A percentile compares a stretch with the other conserved stretches of the same genome.
These are phyloP conservation scores for Arthrinium phaeospermum DNA, from an alignment of 2,329 filamentous ascomycete species.

Conservation along the genomic window DNA sequence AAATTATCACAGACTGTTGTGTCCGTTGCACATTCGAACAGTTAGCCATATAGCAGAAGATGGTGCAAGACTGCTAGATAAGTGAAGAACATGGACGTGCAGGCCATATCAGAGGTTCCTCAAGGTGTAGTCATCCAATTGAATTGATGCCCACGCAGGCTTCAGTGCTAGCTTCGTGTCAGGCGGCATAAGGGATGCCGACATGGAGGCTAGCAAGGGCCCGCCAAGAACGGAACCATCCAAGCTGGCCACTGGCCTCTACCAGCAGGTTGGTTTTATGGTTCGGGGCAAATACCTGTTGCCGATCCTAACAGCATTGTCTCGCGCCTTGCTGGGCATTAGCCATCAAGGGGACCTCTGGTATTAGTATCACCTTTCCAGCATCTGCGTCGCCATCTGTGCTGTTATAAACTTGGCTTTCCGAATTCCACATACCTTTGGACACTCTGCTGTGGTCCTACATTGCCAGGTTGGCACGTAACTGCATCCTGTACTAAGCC, in stretches of 20 bases:
- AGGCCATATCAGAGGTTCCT: too few relatives aligned
- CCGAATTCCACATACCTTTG: neutral
- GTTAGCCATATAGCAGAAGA: too few relatives aligned
- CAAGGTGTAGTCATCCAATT: too few relatives aligned
- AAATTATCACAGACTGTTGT: too few relatives aligned
- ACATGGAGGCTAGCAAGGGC: neutral
- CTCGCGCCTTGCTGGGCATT: neutral
- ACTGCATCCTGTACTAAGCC: neutral
- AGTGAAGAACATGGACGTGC: too few relatives aligned
- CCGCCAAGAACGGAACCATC: constrained; percentile 5
- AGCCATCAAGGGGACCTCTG: too few relatives aligned
- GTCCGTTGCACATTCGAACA: too few relatives aligned
- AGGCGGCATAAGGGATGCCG: neutral
- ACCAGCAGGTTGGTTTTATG: neutral
- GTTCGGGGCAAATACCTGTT: constrained; percentile 4
- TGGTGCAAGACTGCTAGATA: too few relatives aligned
- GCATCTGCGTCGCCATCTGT: neutral
- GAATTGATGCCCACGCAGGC: too few relatives aligned
- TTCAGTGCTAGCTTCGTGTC: neutral
- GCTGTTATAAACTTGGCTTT: neutral
- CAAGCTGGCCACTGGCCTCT: neutral
- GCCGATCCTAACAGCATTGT: neutral
- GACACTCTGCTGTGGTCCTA: neutral
- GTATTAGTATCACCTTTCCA: neutral
- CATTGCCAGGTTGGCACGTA: neutral